These are phyloP conservation scores for Calocera cornea DNA, from an alignment of 768 basidiomycete genomes.

Conservation along the genomic window DNA sequence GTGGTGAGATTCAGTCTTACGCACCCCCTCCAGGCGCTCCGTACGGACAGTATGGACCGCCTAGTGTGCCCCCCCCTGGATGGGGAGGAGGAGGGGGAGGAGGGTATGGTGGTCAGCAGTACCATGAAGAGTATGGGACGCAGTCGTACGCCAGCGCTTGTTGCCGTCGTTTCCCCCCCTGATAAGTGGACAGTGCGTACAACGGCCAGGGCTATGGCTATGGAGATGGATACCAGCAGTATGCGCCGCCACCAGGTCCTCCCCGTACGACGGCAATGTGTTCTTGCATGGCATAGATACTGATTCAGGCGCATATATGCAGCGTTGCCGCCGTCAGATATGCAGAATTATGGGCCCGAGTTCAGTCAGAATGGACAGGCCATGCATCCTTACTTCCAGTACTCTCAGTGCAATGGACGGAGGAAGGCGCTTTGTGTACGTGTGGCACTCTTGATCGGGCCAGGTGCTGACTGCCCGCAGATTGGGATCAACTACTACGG, in stretches of 20 bases:
- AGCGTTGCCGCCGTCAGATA: conserved; percentile 35
- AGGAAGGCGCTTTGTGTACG: conserved; percentile 80
- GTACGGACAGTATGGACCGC: neutral
- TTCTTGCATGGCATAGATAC: neutral
- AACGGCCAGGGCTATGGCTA: neutral
- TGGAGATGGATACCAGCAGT: neutral
- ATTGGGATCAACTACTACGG: conserved; percentile 83
- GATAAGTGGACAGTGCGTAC: neutral
- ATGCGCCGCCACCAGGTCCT: neutral
- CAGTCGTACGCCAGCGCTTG: neutral
- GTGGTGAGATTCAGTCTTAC: neutral
- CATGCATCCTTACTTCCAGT: conserved; percentile 60
- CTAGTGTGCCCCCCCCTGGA: neutral
- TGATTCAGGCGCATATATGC: neutral
- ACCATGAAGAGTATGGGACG: neutral
- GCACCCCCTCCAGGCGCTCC: neutral
- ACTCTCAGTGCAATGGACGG: conserved; percentile 76
- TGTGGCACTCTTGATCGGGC: neutral
- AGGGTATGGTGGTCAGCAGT: neutral
- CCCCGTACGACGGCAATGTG: neutral
- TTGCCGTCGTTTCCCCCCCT: neutral
- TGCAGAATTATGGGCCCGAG: conserved; percentile 27
- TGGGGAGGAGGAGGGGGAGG: neutral
- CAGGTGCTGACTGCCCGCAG: conserved; percentile 26
- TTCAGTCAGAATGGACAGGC: conserved; percentile 19